Evolutionary conservation across 208 protist genomes (phyloP).

Genomic region (Naegleria gruberi): DNA sequence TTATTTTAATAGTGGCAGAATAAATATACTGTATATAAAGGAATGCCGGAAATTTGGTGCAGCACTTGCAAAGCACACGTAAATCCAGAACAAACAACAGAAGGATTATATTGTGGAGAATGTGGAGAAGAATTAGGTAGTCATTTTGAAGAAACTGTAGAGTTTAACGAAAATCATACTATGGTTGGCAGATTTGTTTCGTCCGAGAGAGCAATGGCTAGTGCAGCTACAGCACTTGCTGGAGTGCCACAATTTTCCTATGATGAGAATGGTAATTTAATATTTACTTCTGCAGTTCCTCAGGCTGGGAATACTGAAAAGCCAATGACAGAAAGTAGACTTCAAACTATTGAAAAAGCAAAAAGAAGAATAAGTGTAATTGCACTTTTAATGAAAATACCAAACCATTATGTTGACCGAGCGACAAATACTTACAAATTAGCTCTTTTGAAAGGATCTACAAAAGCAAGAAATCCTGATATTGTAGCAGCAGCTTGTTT

Average conservation of each 20-base stretch:
- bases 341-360: neutral
- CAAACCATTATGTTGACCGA: neutral
- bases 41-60: neutral
- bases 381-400: neutral
- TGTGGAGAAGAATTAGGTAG: neutral
- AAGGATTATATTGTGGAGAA: neutral
- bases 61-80: neutral
- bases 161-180: neutral
- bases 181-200: neutral
- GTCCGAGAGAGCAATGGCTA: neutral
- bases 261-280: neutral
- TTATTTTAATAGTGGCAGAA: too few relatives aligned
- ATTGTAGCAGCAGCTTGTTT: conserved; percentile 51
- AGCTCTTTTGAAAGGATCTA: neutral
- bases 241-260: neutral
- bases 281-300: neutral
- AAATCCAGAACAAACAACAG: neutral
- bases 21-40: too few relatives aligned
- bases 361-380: neutral
- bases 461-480: neutral
- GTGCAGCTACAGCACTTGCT: neutral
- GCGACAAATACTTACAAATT: neutral
- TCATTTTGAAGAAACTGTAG: neutral
- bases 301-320: neutral
- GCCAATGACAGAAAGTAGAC: neutral